phyloP scores from a whole-genome alignment of 768 basidiomycete species.

The Termitomyces eurrhizus region DNA sequence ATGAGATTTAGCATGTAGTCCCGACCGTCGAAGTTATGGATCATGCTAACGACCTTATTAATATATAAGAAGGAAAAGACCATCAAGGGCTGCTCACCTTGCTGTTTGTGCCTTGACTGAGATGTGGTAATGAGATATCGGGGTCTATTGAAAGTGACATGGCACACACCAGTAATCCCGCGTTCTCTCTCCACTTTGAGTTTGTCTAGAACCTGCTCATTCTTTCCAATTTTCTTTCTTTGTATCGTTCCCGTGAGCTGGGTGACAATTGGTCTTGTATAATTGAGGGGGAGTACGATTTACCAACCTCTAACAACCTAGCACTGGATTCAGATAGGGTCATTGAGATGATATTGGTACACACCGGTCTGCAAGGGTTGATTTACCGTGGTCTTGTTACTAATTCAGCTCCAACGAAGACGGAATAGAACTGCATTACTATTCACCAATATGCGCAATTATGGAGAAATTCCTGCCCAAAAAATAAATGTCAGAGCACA shows the following conservation, averaged over 20 bases:
- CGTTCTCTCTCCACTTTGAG: constrained; percentile 96
- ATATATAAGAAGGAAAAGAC: constrained; percentile 2
- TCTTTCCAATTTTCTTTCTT: constrained; percentile 58
- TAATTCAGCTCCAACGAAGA: constrained; percentile 6
- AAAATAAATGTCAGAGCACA: neutral
- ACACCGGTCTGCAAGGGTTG: constrained; percentile 84
- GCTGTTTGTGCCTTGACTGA: constrained; percentile 95
- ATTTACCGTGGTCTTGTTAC: constrained; percentile 82
- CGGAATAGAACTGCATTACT: neutral
- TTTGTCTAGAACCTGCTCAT: constrained; percentile 87
- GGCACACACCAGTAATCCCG: constrained; percentile 78
- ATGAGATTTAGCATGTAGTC: constrained; percentile 87
- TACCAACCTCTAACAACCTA: constrained; percentile 73
- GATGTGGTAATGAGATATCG: neutral
- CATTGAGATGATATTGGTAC: constrained; percentile 19
- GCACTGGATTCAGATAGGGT: constrained; percentile 3
- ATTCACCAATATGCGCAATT: constrained; percentile 88
- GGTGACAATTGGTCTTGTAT: constrained; percentile 17
- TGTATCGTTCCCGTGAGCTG: constrained; percentile 88
- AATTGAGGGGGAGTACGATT: neutral
- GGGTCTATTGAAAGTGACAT: neutral
- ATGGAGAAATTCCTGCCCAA: constrained; percentile 85
- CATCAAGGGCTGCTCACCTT: constrained; percentile 41
- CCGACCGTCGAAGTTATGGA: constrained; percentile 52
- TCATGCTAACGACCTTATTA: constrained; percentile 56